phyloP scores from a whole-genome alignment of 371 early-diverging fungal species.

The Mortierella sp. region DNA sequence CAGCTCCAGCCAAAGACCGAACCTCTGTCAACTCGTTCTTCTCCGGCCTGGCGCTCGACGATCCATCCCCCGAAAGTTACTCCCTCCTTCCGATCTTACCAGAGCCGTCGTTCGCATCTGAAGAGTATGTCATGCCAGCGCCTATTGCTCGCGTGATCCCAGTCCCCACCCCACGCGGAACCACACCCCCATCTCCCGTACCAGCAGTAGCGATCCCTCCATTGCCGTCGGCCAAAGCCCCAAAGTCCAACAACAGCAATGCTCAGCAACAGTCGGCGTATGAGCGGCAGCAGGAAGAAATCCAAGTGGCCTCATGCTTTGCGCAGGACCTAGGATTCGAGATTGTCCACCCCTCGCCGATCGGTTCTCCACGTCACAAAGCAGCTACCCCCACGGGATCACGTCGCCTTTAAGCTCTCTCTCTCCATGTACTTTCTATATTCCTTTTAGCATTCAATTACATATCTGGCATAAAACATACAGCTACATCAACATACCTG shows the following conservation, averaged over 20 bases:
- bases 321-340: conserved; percentile 55
- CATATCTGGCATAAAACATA: neutral
- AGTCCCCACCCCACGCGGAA: neutral
- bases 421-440: neutral
- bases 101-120: conserved; percentile 25
- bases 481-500: too few relatives aligned
- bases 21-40: conserved; percentile 52
- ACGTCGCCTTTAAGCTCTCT: conserved; percentile 10
- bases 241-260: neutral
- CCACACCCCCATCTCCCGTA: neutral
- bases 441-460: neutral
- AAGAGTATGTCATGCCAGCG: conserved; percentile 44
- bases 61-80: conserved; percentile 15
- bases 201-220: neutral
- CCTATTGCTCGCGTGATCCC: conserved; percentile 40
- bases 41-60: conserved; percentile 37
- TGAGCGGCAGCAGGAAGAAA: conserved; percentile 41
- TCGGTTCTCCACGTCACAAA: conserved; percentile 20
- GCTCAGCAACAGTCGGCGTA: neutral
- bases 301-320: conserved; percentile 33
- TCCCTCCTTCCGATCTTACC: conserved; percentile 12
- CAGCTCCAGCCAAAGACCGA: conserved; percentile 24
- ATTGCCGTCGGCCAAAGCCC: neutral
- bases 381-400: conserved; percentile 13
- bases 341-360: conserved; percentile 47